A percentile compares a stretch with the other conserved stretches of the same genome.
These are phyloP conservation scores for Beta corolliflora DNA, from an alignment of 179 eudicot genomes.

Conservation along the genomic window DNA sequence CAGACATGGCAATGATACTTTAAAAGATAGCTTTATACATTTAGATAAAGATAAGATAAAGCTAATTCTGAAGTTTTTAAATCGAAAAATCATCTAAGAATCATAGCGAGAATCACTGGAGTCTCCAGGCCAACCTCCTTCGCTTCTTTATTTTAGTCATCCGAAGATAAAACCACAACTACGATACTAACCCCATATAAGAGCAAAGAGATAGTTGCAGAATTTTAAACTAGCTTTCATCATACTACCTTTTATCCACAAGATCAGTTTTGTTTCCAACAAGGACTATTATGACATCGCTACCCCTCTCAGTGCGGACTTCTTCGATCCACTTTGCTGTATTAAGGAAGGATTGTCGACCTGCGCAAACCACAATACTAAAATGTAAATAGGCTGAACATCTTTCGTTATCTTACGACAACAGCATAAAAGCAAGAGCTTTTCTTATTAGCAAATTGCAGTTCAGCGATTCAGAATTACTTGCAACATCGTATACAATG, in stretches of 20 bases:
- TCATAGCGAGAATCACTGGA: neutral
- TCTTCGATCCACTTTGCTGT: slow-evolving; percentile 77
- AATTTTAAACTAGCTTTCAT: neutral
- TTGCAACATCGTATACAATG: slow-evolving; percentile 76
- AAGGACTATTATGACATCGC: slow-evolving; percentile 82
- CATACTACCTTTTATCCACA: slow-evolving; percentile 65
- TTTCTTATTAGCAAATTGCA: slow-evolving; percentile 4
- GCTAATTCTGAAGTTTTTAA: neutral
- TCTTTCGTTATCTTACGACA: neutral
- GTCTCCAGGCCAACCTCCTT: neutral
- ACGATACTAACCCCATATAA: neutral
- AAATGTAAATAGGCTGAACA: slow-evolving; percentile 3
- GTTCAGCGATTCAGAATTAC: slow-evolving; percentile 29
- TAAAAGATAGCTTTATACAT: neutral
- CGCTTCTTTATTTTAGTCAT: neutral
- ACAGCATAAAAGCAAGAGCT: neutral
- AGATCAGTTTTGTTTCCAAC: slow-evolving; percentile 92
- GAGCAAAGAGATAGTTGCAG: neutral
- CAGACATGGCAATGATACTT: neutral
- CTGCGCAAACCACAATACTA: slow-evolving; percentile 27
- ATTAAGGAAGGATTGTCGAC: slow-evolving; percentile 68
- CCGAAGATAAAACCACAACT: neutral
- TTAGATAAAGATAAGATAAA: neutral
- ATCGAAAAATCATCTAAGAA: neutral
- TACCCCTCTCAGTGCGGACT: slow-evolving; percentile 86